Evolutionary conservation across 2,329 filamentous ascomycete species (phyloP).

Genomic region (Trichoderma semiorbis): DNA sequence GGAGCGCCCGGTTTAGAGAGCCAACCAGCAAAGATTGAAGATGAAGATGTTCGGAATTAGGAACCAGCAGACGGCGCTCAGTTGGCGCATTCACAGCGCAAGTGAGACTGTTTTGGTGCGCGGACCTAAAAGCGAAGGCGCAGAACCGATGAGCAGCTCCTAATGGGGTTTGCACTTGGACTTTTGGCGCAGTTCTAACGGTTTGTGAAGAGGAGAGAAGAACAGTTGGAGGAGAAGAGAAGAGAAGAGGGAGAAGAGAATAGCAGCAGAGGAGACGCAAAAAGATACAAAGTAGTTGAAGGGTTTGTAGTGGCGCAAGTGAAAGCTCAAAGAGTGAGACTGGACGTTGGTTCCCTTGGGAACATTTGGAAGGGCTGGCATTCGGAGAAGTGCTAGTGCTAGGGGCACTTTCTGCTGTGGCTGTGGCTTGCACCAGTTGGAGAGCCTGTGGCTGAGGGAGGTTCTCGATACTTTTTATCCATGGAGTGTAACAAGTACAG

Average conservation of each 20-base stretch:
- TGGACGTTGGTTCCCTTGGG: not conserved
- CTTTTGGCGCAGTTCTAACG: not conserved
- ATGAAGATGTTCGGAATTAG: not conserved
- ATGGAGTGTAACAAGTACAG: not conserved
- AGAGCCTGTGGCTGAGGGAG: not conserved
- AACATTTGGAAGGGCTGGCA: constrained; percentile 1
- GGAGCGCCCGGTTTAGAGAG: not conserved
- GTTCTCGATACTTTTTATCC: not conserved
- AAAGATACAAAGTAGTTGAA: not conserved
- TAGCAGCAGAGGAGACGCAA: not conserved
- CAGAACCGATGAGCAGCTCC: not conserved
- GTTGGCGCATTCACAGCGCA: not conserved
- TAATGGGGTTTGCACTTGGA: not conserved
- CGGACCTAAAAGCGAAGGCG: not conserved
- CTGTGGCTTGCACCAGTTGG: not conserved
- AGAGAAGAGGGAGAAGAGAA: not conserved
- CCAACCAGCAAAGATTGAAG: not conserved
- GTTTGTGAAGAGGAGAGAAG: not conserved
- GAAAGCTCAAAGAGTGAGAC: not conserved
- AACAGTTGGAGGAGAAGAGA: not conserved
- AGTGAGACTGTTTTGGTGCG: not conserved
- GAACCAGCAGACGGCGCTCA: not conserved
- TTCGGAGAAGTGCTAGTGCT: not conserved
- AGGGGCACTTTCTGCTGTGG: constrained; percentile 8
- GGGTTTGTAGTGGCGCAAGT: not conserved